Evolutionary conservation across 805 yeast genomes (phyloP).

Genomic region (Metschnikowia similis): DNA sequence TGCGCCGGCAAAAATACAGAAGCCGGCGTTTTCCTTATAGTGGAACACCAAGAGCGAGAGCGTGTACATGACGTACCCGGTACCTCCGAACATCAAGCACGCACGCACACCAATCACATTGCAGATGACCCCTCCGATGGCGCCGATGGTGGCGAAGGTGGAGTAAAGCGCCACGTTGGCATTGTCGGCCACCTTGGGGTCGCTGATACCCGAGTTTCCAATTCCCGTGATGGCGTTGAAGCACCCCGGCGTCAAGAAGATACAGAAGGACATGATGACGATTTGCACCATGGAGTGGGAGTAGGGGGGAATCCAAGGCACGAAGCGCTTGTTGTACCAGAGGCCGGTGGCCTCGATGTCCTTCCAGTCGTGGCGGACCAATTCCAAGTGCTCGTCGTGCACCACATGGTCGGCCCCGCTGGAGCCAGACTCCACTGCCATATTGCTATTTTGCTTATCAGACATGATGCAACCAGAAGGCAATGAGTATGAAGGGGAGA

Average conservation of each 20-base stretch:
- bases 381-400: conserved; percentile 7
- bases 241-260: conserved; percentile 52
- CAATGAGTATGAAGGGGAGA: neutral
- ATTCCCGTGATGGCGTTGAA: conserved; percentile 49
- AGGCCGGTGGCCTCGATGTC: conserved; percentile 32
- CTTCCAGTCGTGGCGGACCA: conserved; percentile 14
- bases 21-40: conserved; percentile 45
- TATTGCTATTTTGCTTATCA: conserved; percentile 6
- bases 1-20: conserved; percentile 54
- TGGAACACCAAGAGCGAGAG: conserved; percentile 48
- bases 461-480: neutral
- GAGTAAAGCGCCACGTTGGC: conserved; percentile 51
- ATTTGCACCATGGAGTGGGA: conserved; percentile 40
- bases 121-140: conserved; percentile 53
- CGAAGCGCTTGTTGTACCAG: conserved; percentile 37
- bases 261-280: conserved; percentile 42
- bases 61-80: conserved; percentile 52
- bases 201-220: conserved; percentile 44
- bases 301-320: conserved; percentile 30
- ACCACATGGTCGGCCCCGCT: conserved; percentile 1
- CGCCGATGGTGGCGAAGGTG: conserved; percentile 55
- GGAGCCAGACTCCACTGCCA: conserved; percentile 6
- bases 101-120: conserved; percentile 45
- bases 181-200: conserved; percentile 39
- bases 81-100: conserved; percentile 48